Percentiles rank a stretch among this genome's conserved stretches.
phyloP scores from a whole-genome alignment of 805 yeast genomes.

The Candida pini region DNA sequence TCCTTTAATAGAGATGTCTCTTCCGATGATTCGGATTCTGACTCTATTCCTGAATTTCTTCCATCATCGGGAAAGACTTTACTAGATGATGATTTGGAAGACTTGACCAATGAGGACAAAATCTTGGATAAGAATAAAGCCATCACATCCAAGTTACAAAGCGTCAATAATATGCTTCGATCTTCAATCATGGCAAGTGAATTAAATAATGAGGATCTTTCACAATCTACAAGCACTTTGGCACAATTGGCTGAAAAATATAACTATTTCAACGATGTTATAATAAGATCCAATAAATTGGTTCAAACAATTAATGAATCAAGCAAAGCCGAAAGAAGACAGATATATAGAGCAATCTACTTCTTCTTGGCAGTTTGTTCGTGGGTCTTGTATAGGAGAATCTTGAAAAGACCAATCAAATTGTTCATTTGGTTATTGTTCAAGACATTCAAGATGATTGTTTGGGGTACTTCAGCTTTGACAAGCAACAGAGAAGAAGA shows the following conservation, averaged over 20 bases:
- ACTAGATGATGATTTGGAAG: conserved; percentile 21
- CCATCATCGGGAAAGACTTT: conserved; percentile 22
- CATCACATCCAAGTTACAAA: conserved; percentile 42
- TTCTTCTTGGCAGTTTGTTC: conserved; percentile 39
- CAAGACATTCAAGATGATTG: conserved; percentile 26
- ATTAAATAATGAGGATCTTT: conserved; percentile 41
- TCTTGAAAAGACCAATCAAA: conserved; percentile 38
- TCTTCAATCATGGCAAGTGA: conserved; percentile 48
- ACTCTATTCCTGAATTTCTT: no score
- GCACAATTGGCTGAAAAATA: conserved; percentile 36
- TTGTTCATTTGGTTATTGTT: conserved; percentile 42
- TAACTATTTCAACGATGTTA: conserved; percentile 34
- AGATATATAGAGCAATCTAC: conserved; percentile 43
- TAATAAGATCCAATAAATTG: conserved; percentile 38
- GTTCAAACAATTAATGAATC: conserved; percentile 49
- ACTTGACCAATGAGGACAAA: conserved; percentile 33
- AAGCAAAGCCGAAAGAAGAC: conserved; percentile 41
- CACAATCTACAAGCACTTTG: conserved; percentile 40
- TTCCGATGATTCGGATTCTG: not conserved
- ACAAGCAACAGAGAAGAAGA: conserved; percentile 1
- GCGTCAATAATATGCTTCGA: conserved; percentile 42
- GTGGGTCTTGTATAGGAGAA: conserved; percentile 47
- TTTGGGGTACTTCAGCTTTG: conserved; percentile 11
- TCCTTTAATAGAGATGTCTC: conserved; percentile 3
- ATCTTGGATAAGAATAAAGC: conserved; percentile 40